phyloP scores from a whole-genome alignment of 768 basidiomycete species.

The Trichaptum fuscoviolaceum region DNA sequence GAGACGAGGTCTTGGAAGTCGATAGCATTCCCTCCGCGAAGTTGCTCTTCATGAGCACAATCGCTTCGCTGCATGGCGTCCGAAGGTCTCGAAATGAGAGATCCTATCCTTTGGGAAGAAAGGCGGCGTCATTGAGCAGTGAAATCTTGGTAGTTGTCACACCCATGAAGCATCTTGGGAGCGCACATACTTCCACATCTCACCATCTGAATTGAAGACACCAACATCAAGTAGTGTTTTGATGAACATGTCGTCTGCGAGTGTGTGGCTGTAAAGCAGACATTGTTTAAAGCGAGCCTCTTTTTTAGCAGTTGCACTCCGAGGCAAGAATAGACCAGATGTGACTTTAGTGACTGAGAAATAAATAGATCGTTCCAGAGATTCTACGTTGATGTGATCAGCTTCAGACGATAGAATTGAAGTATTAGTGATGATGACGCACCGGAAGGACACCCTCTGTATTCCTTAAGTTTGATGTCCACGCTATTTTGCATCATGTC shows the following conservation, averaged over 20 bases:
- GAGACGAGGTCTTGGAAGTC: no score
- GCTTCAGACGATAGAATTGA: conserved; percentile 40
- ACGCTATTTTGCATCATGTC: conserved; percentile 33
- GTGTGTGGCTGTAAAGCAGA: conserved; percentile 15
- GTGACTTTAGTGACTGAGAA: neutral
- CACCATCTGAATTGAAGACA: no score
- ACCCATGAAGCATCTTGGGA: no score
- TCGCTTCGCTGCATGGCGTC: conserved; percentile 42
- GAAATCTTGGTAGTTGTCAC: conserved; percentile 38
- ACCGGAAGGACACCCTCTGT: conserved; percentile 30
- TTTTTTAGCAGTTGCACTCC: conserved; percentile 53
- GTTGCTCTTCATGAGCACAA: conserved; percentile 38
- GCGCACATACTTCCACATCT: conserved; percentile 66
- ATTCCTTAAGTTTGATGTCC: conserved; percentile 18
- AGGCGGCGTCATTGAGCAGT: conserved; percentile 62
- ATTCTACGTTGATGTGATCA: conserved; percentile 45
- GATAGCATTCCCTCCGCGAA: conserved; percentile 43
- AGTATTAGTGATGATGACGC: conserved; percentile 30
- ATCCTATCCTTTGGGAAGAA: conserved; percentile 63
- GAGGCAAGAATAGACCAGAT: conserved; percentile 42
- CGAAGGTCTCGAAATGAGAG: conserved; percentile 59
- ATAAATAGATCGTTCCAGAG: neutral
- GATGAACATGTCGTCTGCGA: conserved; percentile 42
- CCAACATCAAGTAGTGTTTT: conserved; percentile 54
- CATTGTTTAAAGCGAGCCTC: conserved; percentile 35